Base-by-base conservation (phyloP, 352 stramenopile species). In the Pythium biforme region DNA sequence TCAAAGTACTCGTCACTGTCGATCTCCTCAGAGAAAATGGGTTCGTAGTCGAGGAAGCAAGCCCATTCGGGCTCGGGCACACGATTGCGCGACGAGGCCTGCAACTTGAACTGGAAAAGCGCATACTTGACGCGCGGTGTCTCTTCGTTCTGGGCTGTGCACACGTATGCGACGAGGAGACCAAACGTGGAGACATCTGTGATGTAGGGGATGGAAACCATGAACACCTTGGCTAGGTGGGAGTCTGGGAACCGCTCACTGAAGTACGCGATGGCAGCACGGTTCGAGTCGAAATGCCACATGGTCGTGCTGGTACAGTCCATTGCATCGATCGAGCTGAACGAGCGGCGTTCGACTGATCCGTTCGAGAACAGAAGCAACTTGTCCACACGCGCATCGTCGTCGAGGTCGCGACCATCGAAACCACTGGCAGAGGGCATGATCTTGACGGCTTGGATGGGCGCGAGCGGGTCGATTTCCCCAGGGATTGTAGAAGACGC, bases 121-220 rank as follows among this genome's bases (percentile, higher is more conserved):
- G 76, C 80, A 62, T 90, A 93, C 65, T 89, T 91, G 48, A 89
- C 79, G 1, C 55, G 68, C 3, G 73, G 72, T 1, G 60, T 66
- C 7, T 70, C 53, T 48, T 80, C 66, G 34, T 69, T 68, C 17
- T 63, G 73, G 9, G 79, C 75, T 3, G 77, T 81, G 60, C 81
- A 88, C 17, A 92, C 79, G 47, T 84, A 93, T 15, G 79, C 81
- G 20, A 91, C 78, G 3, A 93, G 55, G 4, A 91, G 41, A 20
- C 71, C 71, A 19, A 91, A 88, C 10, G 70, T 79, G 39, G 68
- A 70, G n/a, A 83, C 69, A 12, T 80, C 67, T 0, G 49, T 11
- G 8, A 88, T 67, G 64, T 88, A 90, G 6, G 81, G 79, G 41
- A 93, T 72, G n/a, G 80, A 82, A 19, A 91, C 61, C 53, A 93